Evolutionary conservation across 495 filamentous ascomycete species (phyloP).

Genomic region (Bryoglossum gracile): DNA sequence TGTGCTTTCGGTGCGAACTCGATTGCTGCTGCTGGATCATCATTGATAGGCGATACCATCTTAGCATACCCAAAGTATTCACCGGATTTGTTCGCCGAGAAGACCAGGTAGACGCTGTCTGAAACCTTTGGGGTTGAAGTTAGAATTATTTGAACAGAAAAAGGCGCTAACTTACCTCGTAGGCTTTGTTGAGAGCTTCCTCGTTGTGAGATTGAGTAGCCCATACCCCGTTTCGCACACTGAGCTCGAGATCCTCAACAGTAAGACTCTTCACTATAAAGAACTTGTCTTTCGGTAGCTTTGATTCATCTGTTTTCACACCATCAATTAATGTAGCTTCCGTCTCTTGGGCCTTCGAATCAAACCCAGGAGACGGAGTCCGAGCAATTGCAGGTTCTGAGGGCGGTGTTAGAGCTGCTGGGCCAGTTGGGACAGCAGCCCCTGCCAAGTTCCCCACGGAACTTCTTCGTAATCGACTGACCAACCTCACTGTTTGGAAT

Average conservation of each 20-base stretch:
- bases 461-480: slow-evolving; percentile 77
- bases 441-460: slow-evolving; percentile 42
- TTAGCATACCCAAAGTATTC: slow-evolving; percentile 96
- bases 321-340: slow-evolving; percentile 7
- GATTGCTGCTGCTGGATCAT: slow-evolving; percentile 62
- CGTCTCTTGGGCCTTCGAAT: slow-evolving; percentile 23
- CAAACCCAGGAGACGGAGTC: slow-evolving; percentile 16
- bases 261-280: slow-evolving; percentile 95
- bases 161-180: slow-evolving; percentile 50
- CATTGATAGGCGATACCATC: slow-evolving; percentile 80
- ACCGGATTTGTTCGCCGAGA: slow-evolving; percentile 96
- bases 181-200: slow-evolving; percentile 72
- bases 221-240: slow-evolving; percentile 81
- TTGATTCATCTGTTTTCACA: slow-evolving; percentile 13
- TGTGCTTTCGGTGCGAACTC: slow-evolving; percentile 54
- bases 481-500: slow-evolving; percentile 81
- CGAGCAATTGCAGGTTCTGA: slow-evolving; percentile 15
- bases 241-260: slow-evolving; percentile 89
- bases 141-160: slow-evolving; percentile 8
- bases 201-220: slow-evolving; percentile 96
- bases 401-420: slow-evolving; percentile 33
- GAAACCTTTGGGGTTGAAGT: slow-evolving; percentile 45
- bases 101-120: slow-evolving; percentile 90
- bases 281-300: slow-evolving; percentile 55
- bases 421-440: slow-evolving; percentile 48